phyloP scores from a whole-genome alignment of 495 filamentous ascomycete genomes.

The Darksidea phi region DNA sequence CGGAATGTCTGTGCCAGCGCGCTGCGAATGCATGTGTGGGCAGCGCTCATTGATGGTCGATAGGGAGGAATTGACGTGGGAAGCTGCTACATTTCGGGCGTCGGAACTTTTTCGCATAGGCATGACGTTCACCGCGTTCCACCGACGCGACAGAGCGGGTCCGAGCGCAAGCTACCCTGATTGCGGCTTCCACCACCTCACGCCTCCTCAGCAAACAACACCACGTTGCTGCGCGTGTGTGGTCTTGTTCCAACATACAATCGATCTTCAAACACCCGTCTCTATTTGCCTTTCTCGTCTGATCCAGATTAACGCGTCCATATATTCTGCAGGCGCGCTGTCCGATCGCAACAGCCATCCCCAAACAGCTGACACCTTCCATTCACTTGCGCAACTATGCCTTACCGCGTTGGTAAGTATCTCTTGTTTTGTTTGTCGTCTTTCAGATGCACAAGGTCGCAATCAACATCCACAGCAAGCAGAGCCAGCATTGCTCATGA shows the following conservation, averaged over 20 bases:
- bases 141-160: slow-evolving; percentile 15
- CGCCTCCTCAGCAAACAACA: neutral
- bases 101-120: slow-evolving; percentile 11
- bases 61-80: neutral
- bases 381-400: slow-evolving; percentile 1
- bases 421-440: neutral
- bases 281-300: too few species aligned
- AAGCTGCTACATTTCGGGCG: neutral
- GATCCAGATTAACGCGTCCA: too few species aligned
- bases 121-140: slow-evolving; percentile 28
- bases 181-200: neutral
- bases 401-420: slow-evolving; percentile 37
- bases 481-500: too few species aligned
- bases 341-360: too few species aligned
- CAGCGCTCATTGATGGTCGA: slow-evolving; percentile 27
- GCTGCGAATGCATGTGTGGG: slow-evolving; percentile 29
- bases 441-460: neutral
- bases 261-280: too few species aligned
- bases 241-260: too few species aligned
- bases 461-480: neutral
- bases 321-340: too few species aligned
- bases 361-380: neutral
- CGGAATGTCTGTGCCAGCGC: slow-evolving; percentile 28
- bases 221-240: neutral
- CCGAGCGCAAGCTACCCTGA: slow-evolving; percentile 10